A percentile compares a stretch with the other conserved stretches of the same genome.
phyloP scores from a whole-genome alignment of 2,329 filamentous ascomycete species.

The Thyridium curvatum region DNA sequence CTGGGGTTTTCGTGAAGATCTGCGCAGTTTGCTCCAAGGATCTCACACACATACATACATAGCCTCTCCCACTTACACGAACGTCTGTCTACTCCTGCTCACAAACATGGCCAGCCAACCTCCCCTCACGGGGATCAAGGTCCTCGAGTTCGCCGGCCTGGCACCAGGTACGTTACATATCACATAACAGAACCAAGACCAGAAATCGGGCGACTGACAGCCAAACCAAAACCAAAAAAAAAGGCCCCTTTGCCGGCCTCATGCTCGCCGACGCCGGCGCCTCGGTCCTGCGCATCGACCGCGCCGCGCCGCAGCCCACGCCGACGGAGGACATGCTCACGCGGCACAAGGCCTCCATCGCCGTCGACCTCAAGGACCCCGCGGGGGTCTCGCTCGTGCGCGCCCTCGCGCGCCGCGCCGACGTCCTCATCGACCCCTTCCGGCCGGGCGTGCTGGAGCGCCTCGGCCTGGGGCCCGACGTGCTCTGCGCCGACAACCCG shows the following conservation, averaged over 20 bases:
- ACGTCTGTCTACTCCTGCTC: too few species aligned
- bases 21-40: too few species aligned
- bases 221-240: slow-evolving; percentile 4
- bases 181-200: background rate
- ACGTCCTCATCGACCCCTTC: slow-evolving; percentile 90
- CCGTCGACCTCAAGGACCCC: slow-evolving; percentile 68
- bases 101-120: slow-evolving; percentile 29
- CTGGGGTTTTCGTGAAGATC: too few species aligned
- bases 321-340: slow-evolving; percentile 66
- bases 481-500: slow-evolving; percentile 58
- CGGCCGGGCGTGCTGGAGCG: slow-evolving; percentile 86
- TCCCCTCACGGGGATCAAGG: slow-evolving; percentile 45
- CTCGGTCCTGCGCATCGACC: slow-evolving; percentile 81
- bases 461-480: slow-evolving; percentile 67
- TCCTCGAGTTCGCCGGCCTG: slow-evolving; percentile 54
- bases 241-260: slow-evolving; percentile 83
- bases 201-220: too few species aligned
- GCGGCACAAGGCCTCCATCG: slow-evolving; percentile 74
- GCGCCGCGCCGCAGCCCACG: too few species aligned
- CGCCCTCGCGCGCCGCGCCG: slow-evolving; percentile 54
- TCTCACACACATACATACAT: too few species aligned
- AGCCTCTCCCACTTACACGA: too few species aligned
- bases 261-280: slow-evolving; percentile 88
- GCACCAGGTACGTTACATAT: slow-evolving; percentile 50
- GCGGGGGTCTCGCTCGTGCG: slow-evolving; percentile 61